Conservation (phyloP, 108 stramenopile genomes). For the Cyclostephanos tholiformis region DNA sequence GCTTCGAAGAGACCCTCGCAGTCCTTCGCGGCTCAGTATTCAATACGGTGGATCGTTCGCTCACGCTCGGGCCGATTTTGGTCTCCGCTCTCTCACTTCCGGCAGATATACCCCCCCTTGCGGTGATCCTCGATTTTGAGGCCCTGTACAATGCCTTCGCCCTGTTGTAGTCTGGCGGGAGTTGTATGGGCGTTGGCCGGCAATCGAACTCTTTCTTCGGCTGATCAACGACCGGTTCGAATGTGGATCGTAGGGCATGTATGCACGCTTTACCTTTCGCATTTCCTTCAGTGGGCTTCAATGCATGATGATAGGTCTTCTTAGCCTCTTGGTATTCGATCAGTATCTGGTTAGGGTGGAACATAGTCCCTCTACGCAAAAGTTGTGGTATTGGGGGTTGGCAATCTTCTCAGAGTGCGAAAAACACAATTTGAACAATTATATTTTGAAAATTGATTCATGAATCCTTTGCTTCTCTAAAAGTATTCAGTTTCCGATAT, state of each 20-base stretch:
- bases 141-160: constrained; percentile 27
- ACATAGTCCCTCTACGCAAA: too few species aligned
- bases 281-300: neutral
- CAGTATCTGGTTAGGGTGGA: neutral
- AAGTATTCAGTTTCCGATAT: too few species aligned
- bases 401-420: too few species aligned
- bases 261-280: neutral
- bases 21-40: neutral
- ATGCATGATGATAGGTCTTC: neutral
- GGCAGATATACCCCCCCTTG: neutral
- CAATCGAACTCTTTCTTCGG: neutral
- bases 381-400: too few species aligned
- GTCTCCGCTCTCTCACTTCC: neutral
- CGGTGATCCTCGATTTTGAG: constrained; percentile 3
- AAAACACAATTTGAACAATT: too few species aligned
- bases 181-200: neutral
- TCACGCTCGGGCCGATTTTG: neutral
- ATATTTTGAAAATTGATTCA: too few species aligned
- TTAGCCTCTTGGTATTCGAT: neutral
- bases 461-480: too few species aligned
- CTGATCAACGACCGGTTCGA: neutral
- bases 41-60: neutral
- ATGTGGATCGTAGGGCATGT: neutral
- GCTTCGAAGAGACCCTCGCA: neutral
- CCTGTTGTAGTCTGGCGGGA: constrained; percentile 26